phyloP scores from a whole-genome alignment of 1,139 yeast genomes.

The Yamadazyma aaseri region DNA sequence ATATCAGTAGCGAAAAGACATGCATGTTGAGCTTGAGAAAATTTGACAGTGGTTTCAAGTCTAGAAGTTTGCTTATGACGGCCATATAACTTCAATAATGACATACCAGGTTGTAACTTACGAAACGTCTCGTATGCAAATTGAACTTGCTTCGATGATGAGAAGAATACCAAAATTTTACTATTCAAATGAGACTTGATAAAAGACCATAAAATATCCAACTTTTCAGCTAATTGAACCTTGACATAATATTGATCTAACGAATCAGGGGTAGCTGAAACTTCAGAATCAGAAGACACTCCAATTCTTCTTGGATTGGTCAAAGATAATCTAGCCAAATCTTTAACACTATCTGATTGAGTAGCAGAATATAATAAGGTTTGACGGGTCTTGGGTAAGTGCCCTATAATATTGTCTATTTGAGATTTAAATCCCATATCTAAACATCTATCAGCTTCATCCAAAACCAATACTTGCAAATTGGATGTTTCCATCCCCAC shows the following conservation, averaged over 20 bases:
- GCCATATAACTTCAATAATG: constrained; percentile 88
- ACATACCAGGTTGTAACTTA: constrained; percentile 93
- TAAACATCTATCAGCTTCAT: constrained; percentile 93
- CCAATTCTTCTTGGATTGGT: constrained; percentile 77
- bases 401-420: constrained; percentile 79
- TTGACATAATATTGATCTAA: constrained; percentile 80
- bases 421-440: constrained; percentile 97
- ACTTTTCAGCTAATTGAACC: constrained; percentile 72
- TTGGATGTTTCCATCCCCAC: constrained; percentile 80
- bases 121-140: constrained; percentile 89
- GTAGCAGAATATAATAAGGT: constrained; percentile 92
- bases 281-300: constrained; percentile 48
- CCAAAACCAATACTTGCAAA: constrained; percentile 79
- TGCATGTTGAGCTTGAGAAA: constrained; percentile 80
- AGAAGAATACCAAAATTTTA: constrained; percentile 84
- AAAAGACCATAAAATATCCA: constrained; percentile 86
- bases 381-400: constrained; percentile 83
- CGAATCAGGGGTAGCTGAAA: constrained; percentile 74
- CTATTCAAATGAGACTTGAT: constrained; percentile 82
- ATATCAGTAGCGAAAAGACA: constrained; percentile 95
- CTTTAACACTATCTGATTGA: constrained; percentile 82
- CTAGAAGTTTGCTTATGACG: constrained; percentile 94
- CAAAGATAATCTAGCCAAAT: constrained; percentile 84
- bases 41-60: constrained; percentile 83
- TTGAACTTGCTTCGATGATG: constrained; percentile 94